Evolutionary conservation across 805 yeast genomes (phyloP).

Genomic region (Komagataella populi): DNA sequence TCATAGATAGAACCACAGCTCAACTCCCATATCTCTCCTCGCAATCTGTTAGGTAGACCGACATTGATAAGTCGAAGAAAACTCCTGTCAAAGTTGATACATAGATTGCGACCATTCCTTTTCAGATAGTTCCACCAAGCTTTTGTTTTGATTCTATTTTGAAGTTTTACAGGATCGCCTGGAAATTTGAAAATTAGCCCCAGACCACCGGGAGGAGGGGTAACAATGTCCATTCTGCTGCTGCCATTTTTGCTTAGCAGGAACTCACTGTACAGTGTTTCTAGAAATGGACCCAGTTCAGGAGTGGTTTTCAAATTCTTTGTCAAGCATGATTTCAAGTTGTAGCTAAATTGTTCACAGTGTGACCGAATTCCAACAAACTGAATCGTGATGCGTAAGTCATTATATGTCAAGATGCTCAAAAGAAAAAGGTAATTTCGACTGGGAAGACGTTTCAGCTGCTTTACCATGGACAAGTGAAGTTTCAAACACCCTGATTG

Average conservation of each 20-base stretch:
- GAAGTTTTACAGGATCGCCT: conserved; percentile 64
- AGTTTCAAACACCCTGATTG: conserved; percentile 54
- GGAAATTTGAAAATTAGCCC: conserved; percentile 82
- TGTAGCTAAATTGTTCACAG: conserved; percentile 69
- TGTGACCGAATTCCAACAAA: conserved; percentile 69
- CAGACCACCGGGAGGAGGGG: conserved; percentile 70
- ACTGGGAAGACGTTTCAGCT: conserved; percentile 78
- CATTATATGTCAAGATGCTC: conserved; percentile 54
- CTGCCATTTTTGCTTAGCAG: conserved; percentile 46
- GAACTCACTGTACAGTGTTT: conserved; percentile 76
- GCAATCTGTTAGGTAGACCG: conserved; percentile 84
- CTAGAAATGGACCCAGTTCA: conserved; percentile 48
- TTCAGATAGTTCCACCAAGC: conserved; percentile 89
- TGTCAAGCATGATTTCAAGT: conserved; percentile 45
- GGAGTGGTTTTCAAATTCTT: conserved; percentile 51
- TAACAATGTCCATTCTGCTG: conserved; percentile 25
- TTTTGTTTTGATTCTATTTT: conserved; percentile 78
- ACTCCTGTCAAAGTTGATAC: conserved; percentile 58
- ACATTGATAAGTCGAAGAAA: conserved; percentile 78
- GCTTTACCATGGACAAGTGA: conserved; percentile 66
- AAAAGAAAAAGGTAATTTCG: conserved; percentile 68
- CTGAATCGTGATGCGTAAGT: conserved; percentile 48
- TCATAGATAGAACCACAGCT: conserved; percentile 75
- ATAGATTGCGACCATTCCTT: conserved; percentile 72
- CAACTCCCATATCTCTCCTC: conserved; percentile 96